Base-by-base conservation (phyloP, 805 yeast species). In the Barnettozyma sp. region DNA sequence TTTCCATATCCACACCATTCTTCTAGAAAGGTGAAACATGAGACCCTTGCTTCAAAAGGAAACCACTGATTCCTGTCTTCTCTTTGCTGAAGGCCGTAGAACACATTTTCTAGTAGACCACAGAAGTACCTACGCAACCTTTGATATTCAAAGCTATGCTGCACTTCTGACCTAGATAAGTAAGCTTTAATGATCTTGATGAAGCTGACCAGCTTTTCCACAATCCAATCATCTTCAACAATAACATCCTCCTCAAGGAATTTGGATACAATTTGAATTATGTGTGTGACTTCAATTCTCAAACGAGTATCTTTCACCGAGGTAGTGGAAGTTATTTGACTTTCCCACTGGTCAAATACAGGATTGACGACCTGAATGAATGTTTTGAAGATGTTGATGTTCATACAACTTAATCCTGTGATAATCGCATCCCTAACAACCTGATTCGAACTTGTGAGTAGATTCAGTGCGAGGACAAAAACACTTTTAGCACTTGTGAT, bases 1-100 rank as follows among this genome's bases (percentile, higher is more conserved):
- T 74, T 78, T 3, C 97, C 97, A 57, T 75, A 76, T 0, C 94
- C 95, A 56, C 96, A 87, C 99, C 99, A 92, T 54, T 85, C 94
- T 45, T 83, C 88, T 38, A 92, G 63, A 49, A 74, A 81, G 30
- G 78, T 74, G 61, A 86, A 88, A 42, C 94, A 82, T 3, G 84
- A 81, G 21, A 82, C 76, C 35, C 96, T 66, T 3, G 87, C 90
- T 45, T 80, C 86, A 55, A 88, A 87, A 2, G 94, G 90, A n/a
- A 88, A 63, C 75, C 88, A 78, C 26, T 66, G 62, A 4, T 48
- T 35, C 2, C 71, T 64, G 13, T 59, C 58, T n/a, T 54, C 58
- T 36, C 65, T 54, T 43, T 68, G 65, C 42, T 65, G 54, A 39
- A 71, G 47, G 7, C 82, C 83, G 11, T 62, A 54, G 48, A 76